Evolutionary conservation across 2,329 filamentous ascomycete species (phyloP), one percentile per base, ranked within the genome.

Genomic region (Microcera coccophila): DNA sequence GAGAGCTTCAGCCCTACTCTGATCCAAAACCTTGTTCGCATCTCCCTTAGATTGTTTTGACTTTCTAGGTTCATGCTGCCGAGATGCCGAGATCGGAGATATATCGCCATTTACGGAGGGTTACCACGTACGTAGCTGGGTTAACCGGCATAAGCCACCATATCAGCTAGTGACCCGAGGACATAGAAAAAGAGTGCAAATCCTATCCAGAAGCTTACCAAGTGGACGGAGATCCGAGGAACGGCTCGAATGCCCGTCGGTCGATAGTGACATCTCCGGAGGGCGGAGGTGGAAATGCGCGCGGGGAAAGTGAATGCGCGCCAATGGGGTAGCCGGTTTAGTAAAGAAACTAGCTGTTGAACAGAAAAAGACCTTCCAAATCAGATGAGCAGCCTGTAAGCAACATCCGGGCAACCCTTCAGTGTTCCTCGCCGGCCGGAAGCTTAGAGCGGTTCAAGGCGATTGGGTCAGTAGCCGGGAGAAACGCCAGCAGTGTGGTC

Each of bases 51-150:
- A 43, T 47, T 41, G 36, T 38, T 32, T 43, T 44, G 49, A 55
- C 34, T 38, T 41, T 46, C 36, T 51, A n/a, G n/a, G n/a, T n/a
- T n/a, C n/a, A n/a, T n/a, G 50, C 42, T 52, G 48, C 53, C 52
- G 48, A 54, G 52, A 55, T 46, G 46, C 55, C 55, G 53, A 58
- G 42, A 45, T 53, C 54, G 54, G 55, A 56, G 40, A 47, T 48
- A 46, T 45, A 40, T 53, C 12, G 22, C 7, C 22, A 7, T 26
- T 26, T 26, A 26, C 22, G 22, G 22, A 26, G 22, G 12, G 12
- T n/a, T n/a, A n/a, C n/a, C n/a, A n/a, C n/a, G n/a, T n/a, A n/a
- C n/a, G n/a, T n/a, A n/a, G n/a, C n/a, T n/a, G n/a, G n/a, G n/a
- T 26, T 7, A 12, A 38, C 36, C 47, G 39, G 44, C 41, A 33